These are phyloP conservation scores for Metschnikowia kunwiensis DNA, from an alignment of 805 yeast genomes.

Conservation along the genomic window DNA sequence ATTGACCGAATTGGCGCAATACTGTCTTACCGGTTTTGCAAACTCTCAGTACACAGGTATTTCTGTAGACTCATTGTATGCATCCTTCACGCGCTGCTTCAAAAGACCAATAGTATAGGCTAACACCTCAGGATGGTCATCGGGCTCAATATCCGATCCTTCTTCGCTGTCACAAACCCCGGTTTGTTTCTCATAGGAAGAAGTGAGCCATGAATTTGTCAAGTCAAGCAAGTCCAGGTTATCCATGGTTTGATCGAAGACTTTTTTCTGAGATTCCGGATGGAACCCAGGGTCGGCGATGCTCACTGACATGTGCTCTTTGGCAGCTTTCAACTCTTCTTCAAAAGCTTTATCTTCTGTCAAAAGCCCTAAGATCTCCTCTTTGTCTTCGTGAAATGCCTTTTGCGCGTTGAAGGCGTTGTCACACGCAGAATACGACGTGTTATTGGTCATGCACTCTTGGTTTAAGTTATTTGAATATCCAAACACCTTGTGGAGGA, in stretches of 20 bases:
- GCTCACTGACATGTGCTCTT: slow-evolving; percentile 4
- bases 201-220: slow-evolving; percentile 15
- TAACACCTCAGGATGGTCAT: slow-evolving; percentile 19
- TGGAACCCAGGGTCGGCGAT: slow-evolving; percentile 1
- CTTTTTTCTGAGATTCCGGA: background rate
- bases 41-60: background rate
- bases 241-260: slow-evolving; percentile 4
- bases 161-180: slow-evolving; percentile 9
- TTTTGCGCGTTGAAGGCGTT: slow-evolving; percentile 36
- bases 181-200: slow-evolving; percentile 12
- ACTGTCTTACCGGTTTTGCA: too few species aligned
- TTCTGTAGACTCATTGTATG: slow-evolving; percentile 2
- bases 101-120: slow-evolving; percentile 27
- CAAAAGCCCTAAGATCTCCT: slow-evolving; percentile 32
- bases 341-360: slow-evolving; percentile 33
- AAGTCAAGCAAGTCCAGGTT: slow-evolving; percentile 10
- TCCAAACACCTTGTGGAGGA: slow-evolving; percentile 39
- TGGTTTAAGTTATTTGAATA: slow-evolving; percentile 36
- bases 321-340: slow-evolving; percentile 15
- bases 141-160: slow-evolving; percentile 15
- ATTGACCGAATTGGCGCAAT: too few species aligned
- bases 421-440: slow-evolving; percentile 37
- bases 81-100: slow-evolving; percentile 29
- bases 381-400: slow-evolving; percentile 41
- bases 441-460: slow-evolving; percentile 40